A percentile compares a stretch with the other conserved stretches of the same genome.
Evolutionary conservation across 2,329 filamentous ascomycete genomes (phyloP).

Genomic region (Apiospora pterosperma): DNA sequence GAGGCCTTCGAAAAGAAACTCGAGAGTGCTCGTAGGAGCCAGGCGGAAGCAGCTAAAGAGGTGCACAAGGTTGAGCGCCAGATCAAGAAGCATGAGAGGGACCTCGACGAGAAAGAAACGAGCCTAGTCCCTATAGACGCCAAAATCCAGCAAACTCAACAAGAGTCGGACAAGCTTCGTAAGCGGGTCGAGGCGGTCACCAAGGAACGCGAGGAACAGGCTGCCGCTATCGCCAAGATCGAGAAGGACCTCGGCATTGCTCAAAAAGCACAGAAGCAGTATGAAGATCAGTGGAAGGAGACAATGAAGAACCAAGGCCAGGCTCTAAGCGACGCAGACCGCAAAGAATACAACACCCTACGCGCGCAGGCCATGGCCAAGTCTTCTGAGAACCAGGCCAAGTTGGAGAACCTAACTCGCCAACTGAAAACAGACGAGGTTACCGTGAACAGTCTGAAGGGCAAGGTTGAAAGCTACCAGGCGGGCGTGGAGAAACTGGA

Average conservation of each 20-base stretch:
- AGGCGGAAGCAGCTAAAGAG: slow-evolving; percentile 71
- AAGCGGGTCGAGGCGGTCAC: slow-evolving; percentile 66
- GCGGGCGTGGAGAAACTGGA: slow-evolving; percentile 72
- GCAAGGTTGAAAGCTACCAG: slow-evolving; percentile 78
- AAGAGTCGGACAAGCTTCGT: slow-evolving; percentile 66
- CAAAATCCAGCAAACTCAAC: slow-evolving; percentile 77
- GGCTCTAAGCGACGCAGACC: slow-evolving; percentile 79
- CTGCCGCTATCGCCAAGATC: slow-evolving; percentile 64
- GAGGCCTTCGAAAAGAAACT: slow-evolving; percentile 79
- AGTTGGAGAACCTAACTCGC: slow-evolving; percentile 80
- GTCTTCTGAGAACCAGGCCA: slow-evolving; percentile 75
- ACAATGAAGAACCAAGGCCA: slow-evolving; percentile 83
- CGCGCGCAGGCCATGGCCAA: slow-evolving; percentile 81
- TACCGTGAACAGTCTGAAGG: slow-evolving; percentile 82
- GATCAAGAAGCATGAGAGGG: slow-evolving; percentile 82
- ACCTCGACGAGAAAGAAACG: slow-evolving; percentile 82
- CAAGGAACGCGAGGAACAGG: slow-evolving; percentile 74
- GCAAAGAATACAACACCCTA: slow-evolving; percentile 84
- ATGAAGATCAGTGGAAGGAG: slow-evolving; percentile 83
- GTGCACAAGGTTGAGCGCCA: slow-evolving; percentile 78
- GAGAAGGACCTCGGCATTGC: slow-evolving; percentile 79
- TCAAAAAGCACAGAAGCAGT: slow-evolving; percentile 85
- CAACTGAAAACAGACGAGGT: slow-evolving; percentile 90
- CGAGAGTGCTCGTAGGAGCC: slow-evolving; percentile 79
- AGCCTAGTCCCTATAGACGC: slow-evolving; percentile 85